These are phyloP conservation scores for Stagonosporopsis cucurbitacearum DNA, from an alignment of 2,329 filamentous ascomycete species.

Conservation along the genomic window DNA sequence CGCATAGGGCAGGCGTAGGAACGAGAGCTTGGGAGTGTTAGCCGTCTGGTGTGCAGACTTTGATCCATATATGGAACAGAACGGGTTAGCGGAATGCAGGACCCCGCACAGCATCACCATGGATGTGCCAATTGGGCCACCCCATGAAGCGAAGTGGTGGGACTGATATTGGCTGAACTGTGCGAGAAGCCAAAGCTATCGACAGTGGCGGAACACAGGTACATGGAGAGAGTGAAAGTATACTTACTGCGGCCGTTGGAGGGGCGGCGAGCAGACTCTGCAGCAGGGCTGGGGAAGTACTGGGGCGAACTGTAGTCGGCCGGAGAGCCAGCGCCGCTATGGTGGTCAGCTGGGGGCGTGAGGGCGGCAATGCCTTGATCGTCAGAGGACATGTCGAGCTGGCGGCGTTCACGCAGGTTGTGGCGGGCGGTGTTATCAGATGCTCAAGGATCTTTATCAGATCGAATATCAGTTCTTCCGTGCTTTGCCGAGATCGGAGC, in stretches of 20 bases:
- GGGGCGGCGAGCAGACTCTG: slow-evolving; percentile 23
- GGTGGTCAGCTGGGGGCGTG: slow-evolving; percentile 20
- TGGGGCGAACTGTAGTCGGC: slow-evolving; percentile 23
- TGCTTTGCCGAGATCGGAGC: slow-evolving; percentile 27
- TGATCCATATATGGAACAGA: slow-evolving; percentile 8
- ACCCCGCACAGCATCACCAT: slow-evolving; percentile 13
- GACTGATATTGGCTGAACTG: not conserved
- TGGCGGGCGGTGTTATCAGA: slow-evolving; percentile 26
- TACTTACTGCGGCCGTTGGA: slow-evolving; percentile 30
- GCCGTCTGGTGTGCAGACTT: slow-evolving; percentile 12
- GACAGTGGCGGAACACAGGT: slow-evolving; percentile 15
- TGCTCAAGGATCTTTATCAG: slow-evolving; percentile 33
- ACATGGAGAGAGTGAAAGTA: slow-evolving; percentile 11
- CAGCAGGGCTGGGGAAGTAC: slow-evolving; percentile 15
- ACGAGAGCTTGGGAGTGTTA: slow-evolving; percentile 15
- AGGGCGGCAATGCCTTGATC: slow-evolving; percentile 22
- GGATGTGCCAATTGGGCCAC: not conserved
- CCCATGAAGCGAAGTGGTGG: not conserved
- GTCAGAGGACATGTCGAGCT: slow-evolving; percentile 26
- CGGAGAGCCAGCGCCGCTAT: slow-evolving; percentile 24
- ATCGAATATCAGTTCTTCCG: slow-evolving; percentile 29
- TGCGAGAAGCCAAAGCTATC: slow-evolving; percentile 1
- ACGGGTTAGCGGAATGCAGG: slow-evolving; percentile 10
- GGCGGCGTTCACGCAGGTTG: slow-evolving; percentile 19
- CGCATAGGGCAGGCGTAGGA: slow-evolving; percentile 16